A percentile compares a stretch with the other conserved stretches of the same genome.
Conservation (phyloP, 2,329 filamentous ascomycete genomes). For the Cordyceps tenuipes region DNA sequence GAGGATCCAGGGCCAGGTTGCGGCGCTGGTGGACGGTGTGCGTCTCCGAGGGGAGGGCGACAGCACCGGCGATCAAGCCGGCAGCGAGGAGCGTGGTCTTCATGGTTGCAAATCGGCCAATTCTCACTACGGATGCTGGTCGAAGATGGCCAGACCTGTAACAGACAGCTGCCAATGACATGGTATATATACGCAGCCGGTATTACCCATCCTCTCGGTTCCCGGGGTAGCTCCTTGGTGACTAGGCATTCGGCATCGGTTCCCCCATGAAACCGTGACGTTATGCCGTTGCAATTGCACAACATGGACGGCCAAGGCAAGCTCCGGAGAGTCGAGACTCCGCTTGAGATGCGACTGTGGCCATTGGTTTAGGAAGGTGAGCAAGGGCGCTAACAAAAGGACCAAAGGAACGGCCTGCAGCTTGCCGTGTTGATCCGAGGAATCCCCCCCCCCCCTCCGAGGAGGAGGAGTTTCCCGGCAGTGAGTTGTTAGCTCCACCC, state of each 20-base stretch:
- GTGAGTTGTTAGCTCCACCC: neutral
- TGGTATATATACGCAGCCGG: neutral
- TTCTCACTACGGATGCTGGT: neutral
- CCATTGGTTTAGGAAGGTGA: slow-evolving; percentile 9
- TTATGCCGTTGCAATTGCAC: neutral
- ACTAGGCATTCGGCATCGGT: neutral
- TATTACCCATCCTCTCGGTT: too few species aligned
- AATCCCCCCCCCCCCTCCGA: neutral
- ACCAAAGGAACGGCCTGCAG: neutral
- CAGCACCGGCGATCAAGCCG: slow-evolving; percentile 15
- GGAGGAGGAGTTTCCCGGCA: neutral
- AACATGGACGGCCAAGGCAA: neutral
- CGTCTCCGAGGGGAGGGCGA: slow-evolving; percentile 14
- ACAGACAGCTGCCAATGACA: neutral
- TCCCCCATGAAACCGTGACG: neutral
- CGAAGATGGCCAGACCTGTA: neutral
- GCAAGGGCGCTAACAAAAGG: slow-evolving; percentile 6
- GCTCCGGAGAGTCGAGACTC: neutral
- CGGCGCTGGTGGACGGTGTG: slow-evolving; percentile 27
- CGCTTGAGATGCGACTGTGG: neutral
- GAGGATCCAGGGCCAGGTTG: slow-evolving; percentile 12
- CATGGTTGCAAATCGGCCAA: slow-evolving; percentile 12
- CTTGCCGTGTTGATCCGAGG: neutral
- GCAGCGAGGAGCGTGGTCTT: slow-evolving; percentile 16
- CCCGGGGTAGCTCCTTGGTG: neutral